Evolutionary conservation across 768 basidiomycete genomes (phyloP), one percentile per base, ranked within the genome.

Genomic region (Suillus clintonianus): DNA sequence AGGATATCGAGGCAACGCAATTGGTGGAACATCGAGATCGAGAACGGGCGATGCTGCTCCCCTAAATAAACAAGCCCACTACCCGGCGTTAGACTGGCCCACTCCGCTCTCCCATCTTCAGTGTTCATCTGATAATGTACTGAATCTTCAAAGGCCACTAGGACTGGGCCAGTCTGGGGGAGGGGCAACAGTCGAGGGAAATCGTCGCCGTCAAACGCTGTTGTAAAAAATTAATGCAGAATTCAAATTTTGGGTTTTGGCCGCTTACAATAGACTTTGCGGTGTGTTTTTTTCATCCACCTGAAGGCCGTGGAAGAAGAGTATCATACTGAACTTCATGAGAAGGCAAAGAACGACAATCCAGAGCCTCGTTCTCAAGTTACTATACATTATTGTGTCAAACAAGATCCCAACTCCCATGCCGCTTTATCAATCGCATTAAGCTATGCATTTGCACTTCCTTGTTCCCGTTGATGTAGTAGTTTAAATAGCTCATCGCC

Each of bases 1-100:
- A 81, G 55, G 19, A 80, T 65, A 48, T 81, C 69, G 65, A 82
- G 70, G 62, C 81, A 81, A 27, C 78, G 77, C 0, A 82, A 69
- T 41, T 78, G 74, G 69, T 82, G 80, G 43, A 82, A 73, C 69
- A 81, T 76, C 37, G 73, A 61, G 36, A 81, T 64, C 10, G 76
- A 75, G 64, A 75, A 80, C 2, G 79, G 74, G 43, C 55, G 55
- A 27, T 11, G 66, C 5, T 71, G 32, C 9, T 60, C 57, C 0
- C 75, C 74, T 17, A 77, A 65, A 45, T 75, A 66, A 34, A 76
- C 53, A 30, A 72, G 58, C 32, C 74, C 73, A 24, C 68, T 55
- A 15, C 65, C 64, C 15, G 73, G 71, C 5, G 68, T 66, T 58
- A 75, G 69, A 14, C 69, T 61, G 7, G 64, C 62, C 74, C 74